Evolutionary conservation across 371 early-diverging fungal genomes (phyloP).

Genomic region (Mortierella sp.): DNA sequence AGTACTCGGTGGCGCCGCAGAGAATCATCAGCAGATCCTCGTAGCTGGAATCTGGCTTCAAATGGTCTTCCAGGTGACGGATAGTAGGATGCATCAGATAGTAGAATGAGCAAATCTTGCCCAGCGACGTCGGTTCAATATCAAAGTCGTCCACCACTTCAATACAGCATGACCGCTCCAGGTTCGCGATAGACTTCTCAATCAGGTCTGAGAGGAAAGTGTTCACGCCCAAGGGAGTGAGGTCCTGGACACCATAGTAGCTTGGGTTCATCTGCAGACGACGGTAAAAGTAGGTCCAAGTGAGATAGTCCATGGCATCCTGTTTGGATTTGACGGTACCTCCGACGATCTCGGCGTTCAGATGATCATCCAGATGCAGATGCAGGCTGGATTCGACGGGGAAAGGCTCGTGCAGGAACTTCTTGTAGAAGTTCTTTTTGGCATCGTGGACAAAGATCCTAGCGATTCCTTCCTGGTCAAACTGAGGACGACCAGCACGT

Average conservation of each 20-base stretch:
- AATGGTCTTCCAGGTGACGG: slow-evolving; percentile 69
- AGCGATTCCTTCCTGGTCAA: slow-evolving; percentile 90
- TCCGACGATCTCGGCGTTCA: slow-evolving; percentile 93
- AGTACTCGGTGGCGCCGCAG: slow-evolving; percentile 88
- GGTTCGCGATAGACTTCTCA: slow-evolving; percentile 74
- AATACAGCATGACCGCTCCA: slow-evolving; percentile 82
- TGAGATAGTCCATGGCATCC: slow-evolving; percentile 94
- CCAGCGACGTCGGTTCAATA: slow-evolving; percentile 79
- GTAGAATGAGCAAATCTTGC: slow-evolving; percentile 91
- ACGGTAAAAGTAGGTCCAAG: slow-evolving; percentile 96
- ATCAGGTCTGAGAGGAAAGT: slow-evolving; percentile 83
- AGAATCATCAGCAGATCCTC: slow-evolving; percentile 79
- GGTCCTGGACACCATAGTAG: slow-evolving; percentile 93
- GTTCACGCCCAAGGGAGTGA: slow-evolving; percentile 77
- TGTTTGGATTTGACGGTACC: slow-evolving; percentile 90
- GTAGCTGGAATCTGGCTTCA: slow-evolving; percentile 64
- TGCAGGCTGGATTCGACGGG: slow-evolving; percentile 92
- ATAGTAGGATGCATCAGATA: slow-evolving; percentile 90
- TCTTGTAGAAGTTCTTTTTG: slow-evolving; percentile 97
- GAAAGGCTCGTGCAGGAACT: slow-evolving; percentile 95
- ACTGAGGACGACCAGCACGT: slow-evolving; percentile 99
- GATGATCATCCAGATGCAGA: slow-evolving; percentile 84
- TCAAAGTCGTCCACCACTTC: slow-evolving; percentile 73
- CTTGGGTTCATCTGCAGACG: slow-evolving; percentile 94
- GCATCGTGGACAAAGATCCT: slow-evolving; percentile 94